These are phyloP conservation scores for Auxenochlorella pyrenoidosa DNA, from an alignment of 139 green algal genomes.

Conservation along the genomic window DNA sequence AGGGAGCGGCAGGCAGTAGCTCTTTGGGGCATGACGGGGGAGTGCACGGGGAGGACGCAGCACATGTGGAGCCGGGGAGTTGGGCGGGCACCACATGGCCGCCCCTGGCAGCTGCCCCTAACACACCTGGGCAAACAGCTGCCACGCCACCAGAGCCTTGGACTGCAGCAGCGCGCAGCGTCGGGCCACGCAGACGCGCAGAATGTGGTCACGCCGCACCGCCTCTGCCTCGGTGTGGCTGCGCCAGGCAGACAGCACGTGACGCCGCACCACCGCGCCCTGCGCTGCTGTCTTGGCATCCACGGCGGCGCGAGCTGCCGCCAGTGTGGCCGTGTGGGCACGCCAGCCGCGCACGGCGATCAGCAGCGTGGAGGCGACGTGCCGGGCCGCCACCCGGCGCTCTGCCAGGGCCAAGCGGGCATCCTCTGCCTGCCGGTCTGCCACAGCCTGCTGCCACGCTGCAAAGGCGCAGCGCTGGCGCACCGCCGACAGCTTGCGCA, in stretches of 20 bases:
- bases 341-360: constrained; percentile 16
- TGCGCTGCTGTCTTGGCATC: constrained; percentile 20
- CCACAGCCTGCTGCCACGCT: constrained; percentile 19
- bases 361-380: background rate
- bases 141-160: constrained; percentile 19
- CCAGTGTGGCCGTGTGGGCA: background rate
- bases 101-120: background rate
- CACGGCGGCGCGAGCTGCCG: background rate
- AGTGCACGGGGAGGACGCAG: background rate
- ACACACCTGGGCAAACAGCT: constrained; percentile 23
- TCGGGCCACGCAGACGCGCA: constrained; percentile 24
- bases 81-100: background rate
- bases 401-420: background rate
- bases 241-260: constrained; percentile 24
- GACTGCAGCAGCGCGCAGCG: background rate
- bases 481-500: constrained; percentile 1
- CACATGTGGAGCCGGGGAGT: background rate
- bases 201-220: background rate
- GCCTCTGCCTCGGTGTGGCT: background rate
- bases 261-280: constrained; percentile 6
- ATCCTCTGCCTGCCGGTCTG: background rate
- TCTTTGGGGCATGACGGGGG: too few relatives aligned
- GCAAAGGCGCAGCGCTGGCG: background rate
- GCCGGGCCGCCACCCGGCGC: background rate
- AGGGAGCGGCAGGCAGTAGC: background rate